Percentiles rank a stretch among this genome's conserved stretches.
phyloP scores from a whole-genome alignment of 139 green algal genomes.

The Chlamydomonas sp. region DNA sequence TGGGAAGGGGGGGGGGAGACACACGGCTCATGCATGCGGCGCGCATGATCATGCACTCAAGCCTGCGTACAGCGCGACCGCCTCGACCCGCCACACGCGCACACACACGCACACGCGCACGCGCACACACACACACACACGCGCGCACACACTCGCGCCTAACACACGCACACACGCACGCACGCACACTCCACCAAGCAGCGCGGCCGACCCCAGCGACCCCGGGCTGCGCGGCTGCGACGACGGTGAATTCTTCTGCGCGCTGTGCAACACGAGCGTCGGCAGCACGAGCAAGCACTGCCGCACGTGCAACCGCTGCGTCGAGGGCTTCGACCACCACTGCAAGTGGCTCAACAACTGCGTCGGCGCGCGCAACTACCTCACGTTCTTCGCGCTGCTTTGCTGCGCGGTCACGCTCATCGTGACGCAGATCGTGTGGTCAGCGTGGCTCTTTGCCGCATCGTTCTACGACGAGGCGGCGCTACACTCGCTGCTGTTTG shows the following conservation, averaged over 20 bases:
- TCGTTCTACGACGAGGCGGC: conserved; percentile 23
- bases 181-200: no score
- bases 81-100: no score
- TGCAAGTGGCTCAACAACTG: conserved; percentile 68
- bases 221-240: neutral
- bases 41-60: no score
- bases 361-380: conserved; percentile 60
- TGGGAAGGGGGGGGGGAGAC: no score
- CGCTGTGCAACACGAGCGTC: conserved; percentile 26
- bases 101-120: no score
- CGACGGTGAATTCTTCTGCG: conserved; percentile 4
- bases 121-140: no score
- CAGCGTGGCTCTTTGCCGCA: conserved; percentile 31
- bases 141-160: no score
- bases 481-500: conserved; percentile 12
- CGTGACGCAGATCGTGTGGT: conserved; percentile 29
- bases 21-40: no score
- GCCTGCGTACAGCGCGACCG: no score
- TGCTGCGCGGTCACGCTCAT: conserved; percentile 23
- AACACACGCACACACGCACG: no score
- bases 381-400: conserved; percentile 51
- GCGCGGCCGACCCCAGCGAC: neutral
- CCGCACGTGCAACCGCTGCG: conserved; percentile 58
- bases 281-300: conserved; percentile 60
- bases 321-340: conserved; percentile 72